Percentiles rank a stretch among this genome's conserved stretches.
These are phyloP conservation scores for Fusarium sp. DNA, from an alignment of 2,329 filamentous ascomycete species.

Conservation along the genomic window DNA sequence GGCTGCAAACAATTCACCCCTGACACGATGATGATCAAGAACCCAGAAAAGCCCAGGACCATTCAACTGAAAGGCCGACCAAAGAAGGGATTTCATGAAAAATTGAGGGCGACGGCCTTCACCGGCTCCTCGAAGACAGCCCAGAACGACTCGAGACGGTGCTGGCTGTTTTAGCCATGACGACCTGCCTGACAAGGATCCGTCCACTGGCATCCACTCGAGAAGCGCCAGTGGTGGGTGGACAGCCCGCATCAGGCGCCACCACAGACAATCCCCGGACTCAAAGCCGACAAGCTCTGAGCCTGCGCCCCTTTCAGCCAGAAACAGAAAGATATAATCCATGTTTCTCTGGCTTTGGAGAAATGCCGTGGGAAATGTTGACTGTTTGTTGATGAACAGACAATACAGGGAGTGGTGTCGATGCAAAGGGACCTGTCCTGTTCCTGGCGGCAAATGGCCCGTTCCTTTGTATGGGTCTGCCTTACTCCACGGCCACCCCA, in stretches of 20 bases:
- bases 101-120: slow-evolving; percentile 28
- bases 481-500: slow-evolving; percentile 28
- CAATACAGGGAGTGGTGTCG: slow-evolving; percentile 1
- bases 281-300: slow-evolving; percentile 43
- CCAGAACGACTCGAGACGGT: slow-evolving; percentile 41
- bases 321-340: slow-evolving; percentile 23
- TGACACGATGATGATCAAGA: slow-evolving; percentile 17
- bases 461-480: slow-evolving; percentile 31
- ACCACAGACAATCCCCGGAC: slow-evolving; percentile 45
- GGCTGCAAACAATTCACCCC: neutral
- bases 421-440: slow-evolving; percentile 6
- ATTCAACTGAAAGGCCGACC: neutral
- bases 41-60: slow-evolving; percentile 1
- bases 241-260: slow-evolving; percentile 46
- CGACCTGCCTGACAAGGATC: slow-evolving; percentile 45
- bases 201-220: slow-evolving; percentile 44
- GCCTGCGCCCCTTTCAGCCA: slow-evolving; percentile 36
- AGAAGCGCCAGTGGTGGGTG: slow-evolving; percentile 46
- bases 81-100: slow-evolving; percentile 23
- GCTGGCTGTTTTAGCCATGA: slow-evolving; percentile 45
- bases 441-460: slow-evolving; percentile 30
- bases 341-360: slow-evolving; percentile 17
- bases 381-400: neutral
- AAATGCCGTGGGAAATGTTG: neutral
- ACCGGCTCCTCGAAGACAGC: slow-evolving; percentile 31